Evolutionary conservation across 1,139 yeast species (phyloP).

Genomic region (Nadsonia starkeyi-henricii): DNA sequence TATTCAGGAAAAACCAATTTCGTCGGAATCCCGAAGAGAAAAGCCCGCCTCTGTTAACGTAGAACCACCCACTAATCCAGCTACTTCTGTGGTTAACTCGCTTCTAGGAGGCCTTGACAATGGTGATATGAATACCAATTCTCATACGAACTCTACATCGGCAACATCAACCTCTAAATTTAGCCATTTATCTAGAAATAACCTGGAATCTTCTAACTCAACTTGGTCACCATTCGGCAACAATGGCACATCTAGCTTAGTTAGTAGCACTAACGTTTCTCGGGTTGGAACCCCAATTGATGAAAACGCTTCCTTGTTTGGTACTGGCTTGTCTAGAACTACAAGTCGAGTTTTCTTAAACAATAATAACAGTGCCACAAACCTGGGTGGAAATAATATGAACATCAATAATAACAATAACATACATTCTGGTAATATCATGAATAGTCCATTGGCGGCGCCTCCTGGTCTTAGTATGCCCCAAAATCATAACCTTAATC

Average conservation of each 20-base stretch:
- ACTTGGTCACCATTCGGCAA: neutral
- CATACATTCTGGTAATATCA: neutral
- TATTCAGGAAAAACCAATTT: conserved; percentile 13
- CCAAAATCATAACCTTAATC: conserved; percentile 5
- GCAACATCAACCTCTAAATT: neutral
- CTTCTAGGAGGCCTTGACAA: neutral
- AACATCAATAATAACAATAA: neutral
- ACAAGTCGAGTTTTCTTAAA: neutral
- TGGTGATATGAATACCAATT: neutral
- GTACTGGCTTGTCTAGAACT: neutral
- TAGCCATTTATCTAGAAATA: neutral
- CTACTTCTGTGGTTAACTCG: neutral
- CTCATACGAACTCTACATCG: neutral
- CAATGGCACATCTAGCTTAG: neutral
- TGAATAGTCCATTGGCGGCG: conserved; percentile 10
- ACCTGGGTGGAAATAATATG: neutral
- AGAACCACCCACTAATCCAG: neutral
- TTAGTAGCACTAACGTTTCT: neutral
- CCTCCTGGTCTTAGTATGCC: conserved; percentile 16
- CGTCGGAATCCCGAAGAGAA: neutral
- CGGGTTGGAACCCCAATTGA: neutral
- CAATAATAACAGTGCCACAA: neutral
- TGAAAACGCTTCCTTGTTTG: neutral
- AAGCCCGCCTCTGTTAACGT: neutral
- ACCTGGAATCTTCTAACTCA: neutral